Evolutionary conservation across 768 basidiomycete genomes (phyloP).

Genomic region (Phanerochaete carnosa): DNA sequence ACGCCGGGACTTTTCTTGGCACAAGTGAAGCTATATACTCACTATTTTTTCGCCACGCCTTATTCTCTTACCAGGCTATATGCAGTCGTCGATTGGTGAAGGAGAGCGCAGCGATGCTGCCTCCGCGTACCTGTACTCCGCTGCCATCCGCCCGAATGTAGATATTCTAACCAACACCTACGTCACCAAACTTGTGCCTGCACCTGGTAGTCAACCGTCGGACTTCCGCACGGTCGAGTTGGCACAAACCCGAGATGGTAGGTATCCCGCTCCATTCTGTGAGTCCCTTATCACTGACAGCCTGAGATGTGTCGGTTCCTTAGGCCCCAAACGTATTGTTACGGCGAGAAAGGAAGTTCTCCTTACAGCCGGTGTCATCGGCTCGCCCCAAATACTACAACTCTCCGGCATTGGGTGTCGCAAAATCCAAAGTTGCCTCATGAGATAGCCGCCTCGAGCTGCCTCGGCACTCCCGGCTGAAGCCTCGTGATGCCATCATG

Average conservation of each 20-base stretch:
- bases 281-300: background rate
- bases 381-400: conserved; percentile 21
- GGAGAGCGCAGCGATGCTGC: conserved; percentile 13
- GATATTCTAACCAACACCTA: conserved; percentile 19
- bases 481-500: no score
- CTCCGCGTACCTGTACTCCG: conserved; percentile 12
- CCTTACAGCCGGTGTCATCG: conserved; percentile 17
- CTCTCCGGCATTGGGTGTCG: conserved; percentile 37
- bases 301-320: background rate
- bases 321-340: conserved; percentile 10
- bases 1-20: conserved; percentile 14
- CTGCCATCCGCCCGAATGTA: conserved; percentile 11
- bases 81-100: conserved; percentile 9
- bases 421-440: conserved; percentile 19
- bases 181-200: conserved; percentile 15
- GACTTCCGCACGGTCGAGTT: conserved; percentile 5
- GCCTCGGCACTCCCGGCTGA: background rate
- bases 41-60: background rate
- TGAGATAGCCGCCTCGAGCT: background rate
- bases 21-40: conserved; percentile 1
- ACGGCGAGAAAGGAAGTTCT: conserved; percentile 29
- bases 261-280: background rate
- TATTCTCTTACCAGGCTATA: background rate
- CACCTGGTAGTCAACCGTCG: background rate
- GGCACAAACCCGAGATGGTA: background rate